Evolutionary conservation across 2,329 filamentous ascomycete species (phyloP).

Genomic region (Exophiala aquamarina): DNA sequence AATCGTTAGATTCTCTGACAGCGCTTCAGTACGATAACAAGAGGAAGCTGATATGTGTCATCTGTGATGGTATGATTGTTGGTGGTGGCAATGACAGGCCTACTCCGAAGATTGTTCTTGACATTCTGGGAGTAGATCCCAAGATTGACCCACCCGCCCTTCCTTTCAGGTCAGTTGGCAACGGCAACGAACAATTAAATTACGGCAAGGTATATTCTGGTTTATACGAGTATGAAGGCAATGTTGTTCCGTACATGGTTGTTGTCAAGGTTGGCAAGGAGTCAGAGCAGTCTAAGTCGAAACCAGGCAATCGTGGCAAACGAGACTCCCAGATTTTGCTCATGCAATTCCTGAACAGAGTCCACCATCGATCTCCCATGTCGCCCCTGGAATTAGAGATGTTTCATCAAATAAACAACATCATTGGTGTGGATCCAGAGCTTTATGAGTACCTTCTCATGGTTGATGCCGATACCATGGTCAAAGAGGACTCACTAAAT

Average conservation of each 20-base stretch:
- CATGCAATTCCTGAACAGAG: conserved; percentile 97
- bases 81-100: conserved; percentile 94
- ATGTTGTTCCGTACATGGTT: conserved; percentile 94
- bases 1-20: conserved; percentile 90
- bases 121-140: conserved; percentile 94
- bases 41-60: conserved; percentile 91
- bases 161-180: conserved; percentile 89
- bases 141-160: conserved; percentile 94
- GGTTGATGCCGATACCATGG: conserved; percentile 96
- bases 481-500: conserved; percentile 88
- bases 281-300: conserved; percentile 84
- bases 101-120: conserved; percentile 94
- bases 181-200: conserved; percentile 88
- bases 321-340: conserved; percentile 95
- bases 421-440: conserved; percentile 96
- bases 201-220: conserved; percentile 99
- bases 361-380: conserved; percentile 93
- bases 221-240: conserved; percentile 95
- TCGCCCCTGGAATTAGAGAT: conserved; percentile 94
- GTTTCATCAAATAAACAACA: conserved; percentile 99
- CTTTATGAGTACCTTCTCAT: conserved; percentile 96
- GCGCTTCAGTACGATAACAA: conserved; percentile 98
- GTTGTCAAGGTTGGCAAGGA: conserved; percentile 97
- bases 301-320: conserved; percentile 97
- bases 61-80: conserved; percentile 96